phyloP scores from a whole-genome alignment of 2,329 filamentous ascomycete genomes.

The Stromatinia cepivora region DNA sequence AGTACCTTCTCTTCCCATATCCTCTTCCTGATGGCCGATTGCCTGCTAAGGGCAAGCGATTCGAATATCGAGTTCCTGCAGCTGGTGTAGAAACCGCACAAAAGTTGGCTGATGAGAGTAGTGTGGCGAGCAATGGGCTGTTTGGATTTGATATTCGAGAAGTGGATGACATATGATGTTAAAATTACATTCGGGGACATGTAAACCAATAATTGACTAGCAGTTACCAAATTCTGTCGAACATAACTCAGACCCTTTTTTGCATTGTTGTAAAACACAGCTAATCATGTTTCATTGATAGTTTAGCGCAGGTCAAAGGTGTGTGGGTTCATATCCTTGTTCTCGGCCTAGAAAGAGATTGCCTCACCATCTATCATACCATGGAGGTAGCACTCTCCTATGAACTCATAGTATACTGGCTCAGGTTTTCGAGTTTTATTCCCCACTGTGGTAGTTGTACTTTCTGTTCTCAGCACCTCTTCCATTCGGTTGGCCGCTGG shows the following conservation, averaged over 20 bases:
- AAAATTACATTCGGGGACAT: background rate
- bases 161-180: constrained; percentile 17
- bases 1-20: constrained; percentile 49
- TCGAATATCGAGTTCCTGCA: constrained; percentile 62
- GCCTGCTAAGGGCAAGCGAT: constrained; percentile 40
- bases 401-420: background rate
- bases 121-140: constrained; percentile 58
- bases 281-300: background rate
- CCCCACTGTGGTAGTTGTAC: background rate
- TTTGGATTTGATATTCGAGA: constrained; percentile 36
- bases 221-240: too few relatives aligned
- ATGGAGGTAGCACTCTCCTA: background rate
- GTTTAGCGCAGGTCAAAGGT: background rate
- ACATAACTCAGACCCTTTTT: background rate
- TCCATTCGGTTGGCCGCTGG: background rate
- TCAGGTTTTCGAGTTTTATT: background rate
- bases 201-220: background rate
- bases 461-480: background rate
- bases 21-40: constrained; percentile 42
- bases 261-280: background rate
- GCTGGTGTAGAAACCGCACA: constrained; percentile 55
- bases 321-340: background rate
- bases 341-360: background rate
- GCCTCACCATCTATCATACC: background rate
- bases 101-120: constrained; percentile 52